Percentiles rank a stretch among this genome's conserved stretches.
phyloP scores from a whole-genome alignment of 371 early-diverging fungal species.

The Mucor irregularis region DNA sequence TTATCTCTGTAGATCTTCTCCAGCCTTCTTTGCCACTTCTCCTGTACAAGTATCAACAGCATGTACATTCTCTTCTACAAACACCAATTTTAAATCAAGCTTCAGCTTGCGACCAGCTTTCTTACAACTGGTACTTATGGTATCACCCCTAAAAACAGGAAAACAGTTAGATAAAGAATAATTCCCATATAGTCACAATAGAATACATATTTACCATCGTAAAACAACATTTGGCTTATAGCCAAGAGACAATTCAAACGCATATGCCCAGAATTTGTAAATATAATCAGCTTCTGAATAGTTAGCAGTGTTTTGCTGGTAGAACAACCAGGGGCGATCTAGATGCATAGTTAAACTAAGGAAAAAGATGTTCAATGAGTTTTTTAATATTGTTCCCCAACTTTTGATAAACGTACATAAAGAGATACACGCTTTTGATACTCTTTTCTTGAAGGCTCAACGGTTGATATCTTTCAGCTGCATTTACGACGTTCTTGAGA shows the following conservation, averaged over 20 bases:
- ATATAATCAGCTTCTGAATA: constrained; percentile 18
- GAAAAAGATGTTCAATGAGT: constrained; percentile 6
- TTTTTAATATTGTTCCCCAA: constrained; percentile 7
- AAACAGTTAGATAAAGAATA: constrained; percentile 13
- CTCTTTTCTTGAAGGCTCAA: no score
- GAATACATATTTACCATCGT: constrained; percentile 21
- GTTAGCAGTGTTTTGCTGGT: constrained; percentile 10
- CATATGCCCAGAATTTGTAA: constrained; percentile 10
- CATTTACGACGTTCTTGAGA: no score
- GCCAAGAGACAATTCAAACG: constrained; percentile 17
- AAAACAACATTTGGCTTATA: constrained; percentile 8
- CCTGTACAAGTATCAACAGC: constrained; percentile 14
- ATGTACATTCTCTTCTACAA: constrained; percentile 7
- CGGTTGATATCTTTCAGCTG: no score
- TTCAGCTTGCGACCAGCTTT: constrained; percentile 10
- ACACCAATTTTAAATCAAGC: constrained; percentile 12
- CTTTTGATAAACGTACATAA: no score
- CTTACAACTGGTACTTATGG: constrained; percentile 15
- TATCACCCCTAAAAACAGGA: constrained; percentile 17
- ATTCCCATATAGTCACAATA: constrained; percentile 12
- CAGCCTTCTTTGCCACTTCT: constrained; percentile 16
- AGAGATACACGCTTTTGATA: no score
- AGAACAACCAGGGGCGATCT: no score
- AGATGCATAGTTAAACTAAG: constrained; percentile 16
- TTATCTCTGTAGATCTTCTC: constrained; percentile 19